Base-by-base conservation (phyloP, 345 rosid genomes). In the Rhodomyrtus tomentosa region DNA sequence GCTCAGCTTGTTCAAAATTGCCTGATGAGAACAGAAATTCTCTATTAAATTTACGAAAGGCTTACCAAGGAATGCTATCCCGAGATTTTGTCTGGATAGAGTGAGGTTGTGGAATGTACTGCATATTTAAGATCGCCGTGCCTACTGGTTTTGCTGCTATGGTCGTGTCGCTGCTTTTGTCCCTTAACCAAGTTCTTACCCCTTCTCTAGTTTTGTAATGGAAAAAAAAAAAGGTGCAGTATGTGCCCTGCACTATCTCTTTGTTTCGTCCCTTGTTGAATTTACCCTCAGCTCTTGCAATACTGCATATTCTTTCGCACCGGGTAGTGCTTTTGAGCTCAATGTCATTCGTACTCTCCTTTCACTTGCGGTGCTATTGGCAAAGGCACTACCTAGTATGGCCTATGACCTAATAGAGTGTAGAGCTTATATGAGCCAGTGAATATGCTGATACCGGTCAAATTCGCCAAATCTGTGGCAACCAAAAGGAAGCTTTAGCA, bases 321-420 rank as follows among this genome's bases (percentile, higher is more conserved):
- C 54, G 18, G 87, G 87, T 42, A 83, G 88, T 55, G 59, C 16
- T 45, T 90, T 56, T 54, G 49, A 85, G 55, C 81, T 13, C 40
- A 82, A 87, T 55, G 58, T 88, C 27, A 86, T 89, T 81, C 49
- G 8, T n/a, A 74, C 89, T 12, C 84, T 88, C 3, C 16, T 40
- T 80, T 89, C 84, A 2, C 62, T 88, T 16, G 87, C 83, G 29
- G 27, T 55, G 48, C 24, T 9, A 54, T 50, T 5, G 89, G 89
- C 49, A 72, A 84, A 56, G 73, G 45, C 55, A n/a, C n/a, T n/a
- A n/a, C 32, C 49, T 13, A 24, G 84, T 52, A 32, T 36, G 2
- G 89, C 85, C 29, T 84, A 84, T 73, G 92, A 89, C 7, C 87
- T 85, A 22, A 36, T 87, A 55, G 88, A 83, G 54, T 87, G 91